A percentile compares a stretch with the other conserved stretches of the same genome.
These are phyloP conservation scores for Candida qinlingensis DNA, from an alignment of 805 yeast species.

Conservation along the genomic window DNA sequence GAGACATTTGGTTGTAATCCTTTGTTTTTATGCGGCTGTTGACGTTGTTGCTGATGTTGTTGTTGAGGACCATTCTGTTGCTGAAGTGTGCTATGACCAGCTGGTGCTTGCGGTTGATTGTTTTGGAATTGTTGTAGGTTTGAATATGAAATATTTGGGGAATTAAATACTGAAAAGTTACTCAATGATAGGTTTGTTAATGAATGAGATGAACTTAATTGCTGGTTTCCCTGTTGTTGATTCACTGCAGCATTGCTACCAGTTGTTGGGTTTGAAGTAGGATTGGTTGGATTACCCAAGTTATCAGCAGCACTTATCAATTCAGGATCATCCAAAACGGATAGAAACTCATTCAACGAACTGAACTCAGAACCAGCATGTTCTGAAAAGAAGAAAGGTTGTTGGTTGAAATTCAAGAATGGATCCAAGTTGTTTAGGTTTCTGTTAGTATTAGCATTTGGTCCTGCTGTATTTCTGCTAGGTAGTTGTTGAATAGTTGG, in stretches of 20 bases:
- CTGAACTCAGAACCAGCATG: conserved; percentile 92
- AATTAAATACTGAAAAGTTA: conserved; percentile 18
- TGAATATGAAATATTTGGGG: conserved; percentile 18
- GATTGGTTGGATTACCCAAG: background rate
- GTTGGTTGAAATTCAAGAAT: conserved; percentile 35
- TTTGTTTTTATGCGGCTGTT: conserved; percentile 4
- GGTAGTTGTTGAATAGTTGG: conserved; percentile 9
- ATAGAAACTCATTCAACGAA: conserved; percentile 80
- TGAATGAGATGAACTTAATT: conserved; percentile 21
- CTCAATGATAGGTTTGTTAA: conserved; percentile 23
- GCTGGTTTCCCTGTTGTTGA: conserved; percentile 2
- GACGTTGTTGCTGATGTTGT: conserved; percentile 11
- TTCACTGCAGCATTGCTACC: background rate
- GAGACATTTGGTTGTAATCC: conserved; percentile 18
- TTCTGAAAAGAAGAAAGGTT: conserved; percentile 81
- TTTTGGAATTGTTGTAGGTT: conserved; percentile 11
- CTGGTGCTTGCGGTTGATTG: conserved; percentile 11
- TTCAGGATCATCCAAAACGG: conserved; percentile 86
- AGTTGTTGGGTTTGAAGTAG: background rate
- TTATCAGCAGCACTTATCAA: conserved; percentile 38
- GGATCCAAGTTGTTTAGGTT: conserved; percentile 11
- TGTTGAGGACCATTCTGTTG: conserved; percentile 6
- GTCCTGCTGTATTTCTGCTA: background rate
- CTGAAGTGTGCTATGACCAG: background rate
- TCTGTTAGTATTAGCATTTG: conserved; percentile 1